Evolutionary conservation across 2,329 filamentous ascomycete species (phyloP).

Genomic region (Arthrobotrys entomopaga): DNA sequence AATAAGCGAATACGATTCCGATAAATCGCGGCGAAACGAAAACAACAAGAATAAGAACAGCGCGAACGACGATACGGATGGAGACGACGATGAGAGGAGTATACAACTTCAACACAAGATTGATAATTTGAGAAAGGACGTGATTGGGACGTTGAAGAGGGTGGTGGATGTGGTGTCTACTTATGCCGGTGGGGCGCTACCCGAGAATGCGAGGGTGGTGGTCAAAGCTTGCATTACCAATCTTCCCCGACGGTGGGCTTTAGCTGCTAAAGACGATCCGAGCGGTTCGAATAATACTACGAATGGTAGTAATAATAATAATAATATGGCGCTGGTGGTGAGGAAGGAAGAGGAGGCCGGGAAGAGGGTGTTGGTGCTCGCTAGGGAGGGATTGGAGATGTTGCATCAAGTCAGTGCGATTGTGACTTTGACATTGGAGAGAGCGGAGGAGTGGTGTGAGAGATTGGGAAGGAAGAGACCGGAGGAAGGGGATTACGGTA

Average conservation of each 20-base stretch:
- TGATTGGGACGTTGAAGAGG: conserved; percentile 80
- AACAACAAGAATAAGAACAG: conserved; percentile 11
- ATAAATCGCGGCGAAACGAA: conserved; percentile 57
- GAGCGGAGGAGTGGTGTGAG: conserved; percentile 91
- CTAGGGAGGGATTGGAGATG: conserved; percentile 92
- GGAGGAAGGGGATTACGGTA: conserved; percentile 43
- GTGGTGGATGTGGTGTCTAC: conserved; percentile 86
- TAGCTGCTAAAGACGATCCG: conserved; percentile 62
- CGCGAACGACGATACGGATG: conserved; percentile 56
- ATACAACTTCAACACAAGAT: conserved; percentile 72
- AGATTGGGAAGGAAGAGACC: conserved; percentile 69
- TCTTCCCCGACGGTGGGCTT: conserved; percentile 83
- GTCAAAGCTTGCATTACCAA: conserved; percentile 86
- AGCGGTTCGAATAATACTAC: conserved; percentile 59
- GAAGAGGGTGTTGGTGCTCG: conserved; percentile 76
- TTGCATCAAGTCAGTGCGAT: conserved; percentile 89
- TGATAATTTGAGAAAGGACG: conserved; percentile 73
- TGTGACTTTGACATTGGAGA: conserved; percentile 86
- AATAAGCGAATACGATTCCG: conserved; percentile 80
- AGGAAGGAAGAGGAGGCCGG: conserved; percentile 59
- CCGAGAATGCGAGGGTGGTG: conserved; percentile 84
- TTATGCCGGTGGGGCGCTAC: conserved; percentile 89
- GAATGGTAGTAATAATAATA: conserved; percentile 54
- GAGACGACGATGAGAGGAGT: conserved; percentile 58
- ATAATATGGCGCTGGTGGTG: conserved; percentile 54